Percentiles rank a stretch among this genome's conserved stretches.
These are phyloP conservation scores for Striga asiatica DNA, from an alignment of 257 asterid species.

Conservation along the genomic window DNA sequence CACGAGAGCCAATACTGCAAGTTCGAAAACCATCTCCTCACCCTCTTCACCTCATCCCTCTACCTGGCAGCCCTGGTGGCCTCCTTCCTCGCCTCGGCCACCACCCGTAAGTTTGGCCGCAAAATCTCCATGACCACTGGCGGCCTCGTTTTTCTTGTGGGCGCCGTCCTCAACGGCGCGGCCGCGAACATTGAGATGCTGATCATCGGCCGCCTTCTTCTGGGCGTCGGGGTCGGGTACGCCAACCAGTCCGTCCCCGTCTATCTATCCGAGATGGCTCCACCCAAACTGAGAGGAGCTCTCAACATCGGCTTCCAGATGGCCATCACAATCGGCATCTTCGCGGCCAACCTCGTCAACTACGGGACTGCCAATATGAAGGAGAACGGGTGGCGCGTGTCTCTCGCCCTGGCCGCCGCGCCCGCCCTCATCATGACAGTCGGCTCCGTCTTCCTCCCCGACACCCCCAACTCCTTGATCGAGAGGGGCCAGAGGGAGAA, in stretches of 20 bases:
- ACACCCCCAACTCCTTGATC: constrained; percentile 52
- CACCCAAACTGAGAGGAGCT: constrained; percentile 29
- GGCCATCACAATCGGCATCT: constrained; percentile 30
- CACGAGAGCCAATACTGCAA: constrained; percentile 33
- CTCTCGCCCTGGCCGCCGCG: constrained; percentile 35
- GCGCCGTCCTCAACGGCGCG: constrained; percentile 38
- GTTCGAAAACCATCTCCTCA: constrained; percentile 36
- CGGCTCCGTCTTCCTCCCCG: constrained; percentile 39
- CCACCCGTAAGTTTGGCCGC: constrained; percentile 38
- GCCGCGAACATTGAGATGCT: constrained; percentile 44
- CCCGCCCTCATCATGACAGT: constrained; percentile 47
- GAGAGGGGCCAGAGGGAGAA: constrained; percentile 30
- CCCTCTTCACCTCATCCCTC: constrained; percentile 57
- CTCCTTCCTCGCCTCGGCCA: constrained; percentile 44
- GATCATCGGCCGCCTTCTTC: constrained; percentile 46
- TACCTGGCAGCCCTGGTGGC: constrained; percentile 52
- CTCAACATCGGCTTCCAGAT: constrained; percentile 36
- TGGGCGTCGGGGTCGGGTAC: constrained; percentile 55
- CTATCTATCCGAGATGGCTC: constrained; percentile 38
- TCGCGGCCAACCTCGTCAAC: constrained; percentile 25
- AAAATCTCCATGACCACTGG: constrained; percentile 38
- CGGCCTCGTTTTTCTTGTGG: constrained; percentile 34
- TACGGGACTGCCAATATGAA: constrained; percentile 26
- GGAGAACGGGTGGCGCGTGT: constrained; percentile 42
- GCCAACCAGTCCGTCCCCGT: constrained; percentile 48